Evolutionary conservation across 2,329 filamentous ascomycete genomes (phyloP).

Genomic region (Phaeoacremonium minimum): DNA sequence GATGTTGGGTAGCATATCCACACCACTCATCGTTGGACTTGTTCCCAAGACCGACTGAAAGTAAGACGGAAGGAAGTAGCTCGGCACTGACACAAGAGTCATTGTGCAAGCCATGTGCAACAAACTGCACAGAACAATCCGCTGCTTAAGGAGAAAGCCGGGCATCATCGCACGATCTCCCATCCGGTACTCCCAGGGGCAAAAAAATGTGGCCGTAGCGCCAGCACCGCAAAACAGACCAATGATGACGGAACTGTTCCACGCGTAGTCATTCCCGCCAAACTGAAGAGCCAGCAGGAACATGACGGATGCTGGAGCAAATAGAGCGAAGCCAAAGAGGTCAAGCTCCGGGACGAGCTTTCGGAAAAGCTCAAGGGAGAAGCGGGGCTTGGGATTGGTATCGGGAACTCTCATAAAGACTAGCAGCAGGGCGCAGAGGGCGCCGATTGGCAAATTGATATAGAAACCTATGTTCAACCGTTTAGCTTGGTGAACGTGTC

Average conservation of each 20-base stretch:
- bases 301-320: constrained; percentile 32
- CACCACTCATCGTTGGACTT: constrained; percentile 52
- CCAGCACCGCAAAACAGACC: too few species aligned
- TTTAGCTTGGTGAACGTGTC: constrained; percentile 5
- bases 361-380: constrained; percentile 15
- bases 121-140: too few species aligned
- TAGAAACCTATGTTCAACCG: too few species aligned
- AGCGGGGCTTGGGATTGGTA: constrained; percentile 17
- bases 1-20: constrained; percentile 60
- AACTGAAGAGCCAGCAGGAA: constrained; percentile 37
- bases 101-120: too few species aligned
- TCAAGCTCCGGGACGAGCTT: constrained; percentile 25
- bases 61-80: constrained; percentile 3
- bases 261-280: constrained; percentile 28
- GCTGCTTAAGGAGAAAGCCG: too few species aligned
- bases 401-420: constrained; percentile 24
- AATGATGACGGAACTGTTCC: constrained; percentile 28
- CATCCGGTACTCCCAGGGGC: too few species aligned
- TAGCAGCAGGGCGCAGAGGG: constrained; percentile 21
- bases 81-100: too few species aligned
- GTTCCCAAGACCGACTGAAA: constrained; percentile 15
- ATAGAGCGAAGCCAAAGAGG: constrained; percentile 29
- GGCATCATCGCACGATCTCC: too few species aligned
- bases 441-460: constrained; percentile 35
- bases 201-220: too few species aligned